Conservation (phyloP, 2,329 filamentous ascomycete genomes). For the Aphanoascus verrucosus region DNA sequence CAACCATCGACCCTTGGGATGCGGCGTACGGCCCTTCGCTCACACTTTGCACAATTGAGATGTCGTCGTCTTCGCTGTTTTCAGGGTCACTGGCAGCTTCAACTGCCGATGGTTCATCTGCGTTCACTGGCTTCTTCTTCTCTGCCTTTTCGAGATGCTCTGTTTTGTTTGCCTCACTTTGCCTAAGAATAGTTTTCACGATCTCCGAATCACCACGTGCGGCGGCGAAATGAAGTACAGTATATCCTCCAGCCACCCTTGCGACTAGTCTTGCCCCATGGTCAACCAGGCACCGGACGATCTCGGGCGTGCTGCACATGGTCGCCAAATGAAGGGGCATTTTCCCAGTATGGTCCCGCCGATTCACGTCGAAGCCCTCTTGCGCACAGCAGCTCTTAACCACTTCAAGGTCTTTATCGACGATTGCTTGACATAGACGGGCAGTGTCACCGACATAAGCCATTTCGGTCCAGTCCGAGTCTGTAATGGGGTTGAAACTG, state of each 20-base stretch:
- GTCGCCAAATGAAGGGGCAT: constrained; percentile 69
- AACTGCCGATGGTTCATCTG: constrained; percentile 46
- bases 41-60: constrained; percentile 29
- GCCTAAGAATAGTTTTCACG: constrained; percentile 53
- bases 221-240: constrained; percentile 72
- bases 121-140: not conserved
- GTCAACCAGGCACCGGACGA: constrained; percentile 62
- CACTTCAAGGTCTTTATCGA: constrained; percentile 59
- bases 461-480: constrained; percentile 80
- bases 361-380: constrained; percentile 59
- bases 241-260: constrained; percentile 66
- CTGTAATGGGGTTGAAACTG: constrained; percentile 68
- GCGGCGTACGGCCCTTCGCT: constrained; percentile 39
- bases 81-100: not conserved
- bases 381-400: constrained; percentile 61
- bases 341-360: constrained; percentile 66
- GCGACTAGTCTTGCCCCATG: constrained; percentile 62
- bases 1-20: constrained; percentile 50
- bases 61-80: constrained; percentile 14
- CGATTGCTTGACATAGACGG: constrained; percentile 67
- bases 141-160: constrained; percentile 12
- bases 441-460: constrained; percentile 74
- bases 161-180: constrained; percentile 50
- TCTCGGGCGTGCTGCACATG: constrained; percentile 54
- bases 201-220: constrained; percentile 58